These are phyloP conservation scores for Neospora caninum DNA, from an alignment of 169 alveolate genomes.

Conservation along the genomic window DNA sequence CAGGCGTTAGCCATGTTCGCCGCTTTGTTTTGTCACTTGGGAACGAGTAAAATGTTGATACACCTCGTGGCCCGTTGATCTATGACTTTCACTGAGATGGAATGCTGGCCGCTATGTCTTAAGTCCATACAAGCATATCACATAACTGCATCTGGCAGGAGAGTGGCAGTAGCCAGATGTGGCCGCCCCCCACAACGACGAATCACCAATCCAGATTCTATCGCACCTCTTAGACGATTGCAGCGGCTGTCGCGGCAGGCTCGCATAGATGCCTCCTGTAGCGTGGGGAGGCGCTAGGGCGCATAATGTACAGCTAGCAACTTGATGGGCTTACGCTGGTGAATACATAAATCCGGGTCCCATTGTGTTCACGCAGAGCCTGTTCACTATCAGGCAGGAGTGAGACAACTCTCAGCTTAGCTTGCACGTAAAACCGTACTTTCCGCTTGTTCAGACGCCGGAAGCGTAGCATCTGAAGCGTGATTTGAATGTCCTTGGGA, in stretches of 20 bases:
- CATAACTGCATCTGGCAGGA: too few species aligned
- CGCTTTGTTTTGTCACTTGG: not conserved
- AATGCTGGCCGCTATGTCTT: too few species aligned
- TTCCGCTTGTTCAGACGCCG: not conserved
- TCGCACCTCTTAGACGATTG: too few species aligned
- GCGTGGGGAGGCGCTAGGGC: not conserved
- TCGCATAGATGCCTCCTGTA: conserved; percentile 30
- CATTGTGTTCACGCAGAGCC: conserved; percentile 37
- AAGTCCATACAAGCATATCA: too few species aligned
- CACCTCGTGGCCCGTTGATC: too few species aligned
- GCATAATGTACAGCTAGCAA: not conserved
- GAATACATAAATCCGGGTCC: conserved; percentile 30
- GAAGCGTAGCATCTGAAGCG: not conserved
- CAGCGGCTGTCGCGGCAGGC: conserved; percentile 11
- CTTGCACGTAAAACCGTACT: not conserved
- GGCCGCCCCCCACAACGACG: not conserved
- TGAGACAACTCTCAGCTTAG: not conserved
- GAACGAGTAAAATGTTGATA: too few species aligned
- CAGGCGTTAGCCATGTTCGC: not conserved
- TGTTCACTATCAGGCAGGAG: conserved; percentile 16
- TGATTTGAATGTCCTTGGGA: not conserved
- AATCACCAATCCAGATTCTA: too few species aligned
- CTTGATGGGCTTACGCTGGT: not conserved
- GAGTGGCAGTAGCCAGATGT: not conserved
- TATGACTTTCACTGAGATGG: too few species aligned